phyloP scores from a whole-genome alignment of 768 basidiomycete genomes.

The Panellus pusillus region DNA sequence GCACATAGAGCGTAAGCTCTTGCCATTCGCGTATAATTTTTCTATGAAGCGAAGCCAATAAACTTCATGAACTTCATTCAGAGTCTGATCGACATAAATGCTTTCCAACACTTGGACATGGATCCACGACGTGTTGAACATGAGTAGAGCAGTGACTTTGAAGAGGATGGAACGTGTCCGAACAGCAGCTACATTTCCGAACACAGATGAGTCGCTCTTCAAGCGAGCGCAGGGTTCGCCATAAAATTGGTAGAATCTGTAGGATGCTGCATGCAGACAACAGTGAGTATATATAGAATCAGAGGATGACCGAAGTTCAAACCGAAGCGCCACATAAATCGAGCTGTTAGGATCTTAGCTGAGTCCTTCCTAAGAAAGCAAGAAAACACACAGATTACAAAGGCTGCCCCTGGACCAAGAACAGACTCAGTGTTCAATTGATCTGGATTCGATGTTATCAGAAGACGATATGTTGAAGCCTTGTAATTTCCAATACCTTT shows the following conservation, averaged over 20 bases:
- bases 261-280: neutral
- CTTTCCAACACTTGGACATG: conserved; percentile 28
- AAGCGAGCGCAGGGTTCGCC: conserved; percentile 17
- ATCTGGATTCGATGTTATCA: too few species aligned
- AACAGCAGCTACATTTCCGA: neutral
- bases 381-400: neutral
- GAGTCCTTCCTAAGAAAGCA: neutral
- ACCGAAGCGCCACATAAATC: conserved; percentile 14
- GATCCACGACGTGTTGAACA: conserved; percentile 9
- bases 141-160: conserved; percentile 2
- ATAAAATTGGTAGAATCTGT: conserved; percentile 10
- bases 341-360: neutral
- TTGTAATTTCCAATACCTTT: neutral
- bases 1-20: conserved; percentile 40
- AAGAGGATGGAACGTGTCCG: conserved; percentile 3
- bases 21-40: conserved; percentile 32
- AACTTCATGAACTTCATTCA: conserved; percentile 25
- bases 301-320: neutral
- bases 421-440: too few species aligned
- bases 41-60: conserved; percentile 36
- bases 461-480: neutral
- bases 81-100: conserved; percentile 37
- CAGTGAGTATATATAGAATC: neutral
- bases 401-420: neutral
- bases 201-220: conserved; percentile 2